Conservation (phyloP, 768 basidiomycete genomes). For the Chalciporus chontae region DNA sequence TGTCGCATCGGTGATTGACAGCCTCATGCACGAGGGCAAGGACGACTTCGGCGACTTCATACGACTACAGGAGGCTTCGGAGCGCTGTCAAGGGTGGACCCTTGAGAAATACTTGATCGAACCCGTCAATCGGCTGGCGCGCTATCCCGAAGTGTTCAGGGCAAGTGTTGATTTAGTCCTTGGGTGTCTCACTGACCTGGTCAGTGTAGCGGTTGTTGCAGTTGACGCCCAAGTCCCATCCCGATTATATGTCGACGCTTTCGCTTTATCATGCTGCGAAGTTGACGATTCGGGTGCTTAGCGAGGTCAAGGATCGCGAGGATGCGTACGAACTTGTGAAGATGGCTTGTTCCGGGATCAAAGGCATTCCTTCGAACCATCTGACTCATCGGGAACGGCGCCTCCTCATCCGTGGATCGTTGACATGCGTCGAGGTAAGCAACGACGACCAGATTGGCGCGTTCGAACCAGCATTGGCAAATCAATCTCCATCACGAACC, state of each 20-base stretch:
- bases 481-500: not conserved
- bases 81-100: slow-evolving; percentile 57
- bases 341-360: slow-evolving; percentile 52
- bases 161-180: slow-evolving; percentile 41
- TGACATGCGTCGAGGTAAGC: slow-evolving; percentile 42
- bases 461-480: not conserved
- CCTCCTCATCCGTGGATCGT: slow-evolving; percentile 63
- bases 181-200: slow-evolving; percentile 4
- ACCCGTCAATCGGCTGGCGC: slow-evolving; percentile 68
- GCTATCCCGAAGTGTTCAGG: slow-evolving; percentile 70
- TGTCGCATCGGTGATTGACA: slow-evolving; percentile 50
- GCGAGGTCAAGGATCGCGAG: slow-evolving; percentile 82
- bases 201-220: slow-evolving; percentile 59
- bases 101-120: slow-evolving; percentile 69
- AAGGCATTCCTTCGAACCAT: slow-evolving; percentile 49
- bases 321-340: slow-evolving; percentile 82
- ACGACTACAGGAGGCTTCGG: slow-evolving; percentile 53
- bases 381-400: slow-evolving; percentile 73
- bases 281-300: slow-evolving; percentile 70
- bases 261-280: slow-evolving; percentile 65
- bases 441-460: slow-evolving; percentile 22
- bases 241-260: slow-evolving; percentile 66
- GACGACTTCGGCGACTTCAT: slow-evolving; percentile 87
- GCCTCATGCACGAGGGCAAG: slow-evolving; percentile 43
- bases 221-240: slow-evolving; percentile 64